These are phyloP conservation scores for Diaporthe capsici DNA, from an alignment of 2,329 filamentous ascomycete species.

Conservation along the genomic window DNA sequence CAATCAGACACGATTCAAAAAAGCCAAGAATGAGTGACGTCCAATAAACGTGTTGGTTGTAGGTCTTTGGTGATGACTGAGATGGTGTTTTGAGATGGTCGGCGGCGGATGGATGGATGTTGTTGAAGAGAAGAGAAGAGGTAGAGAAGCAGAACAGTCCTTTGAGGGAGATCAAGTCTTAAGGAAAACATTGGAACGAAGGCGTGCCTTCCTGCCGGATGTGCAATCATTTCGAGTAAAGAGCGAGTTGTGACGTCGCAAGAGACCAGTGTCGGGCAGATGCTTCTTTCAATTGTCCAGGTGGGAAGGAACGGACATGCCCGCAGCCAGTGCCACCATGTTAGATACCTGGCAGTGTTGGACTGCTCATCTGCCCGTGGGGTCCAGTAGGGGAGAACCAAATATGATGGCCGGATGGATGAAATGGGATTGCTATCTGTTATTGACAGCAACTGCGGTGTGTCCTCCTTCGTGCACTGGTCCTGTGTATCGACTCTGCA, in stretches of 20 bases:
- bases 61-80: constrained; percentile 38
- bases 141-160: constrained; percentile 10
- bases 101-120: constrained; percentile 32
- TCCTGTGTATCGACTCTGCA: not conserved
- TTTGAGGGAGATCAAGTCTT: not conserved
- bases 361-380: not conserved
- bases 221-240: not conserved
- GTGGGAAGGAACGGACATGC: not conserved
- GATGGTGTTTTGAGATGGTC: constrained; percentile 33
- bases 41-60: constrained; percentile 44
- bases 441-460: not conserved
- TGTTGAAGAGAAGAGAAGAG: constrained; percentile 31
- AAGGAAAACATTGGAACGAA: not conserved
- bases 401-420: not conserved
- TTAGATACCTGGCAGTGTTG: not conserved
- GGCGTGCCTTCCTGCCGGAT: not conserved
- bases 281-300: not conserved
- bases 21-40: constrained; percentile 41
- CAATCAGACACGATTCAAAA: constrained; percentile 43
- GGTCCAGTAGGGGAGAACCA: not conserved
- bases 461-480: not conserved
- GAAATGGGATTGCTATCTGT: constrained; percentile 15
- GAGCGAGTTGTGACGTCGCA: not conserved
- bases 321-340: not conserved
- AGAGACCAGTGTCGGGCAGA: not conserved